Evolutionary conservation across 2,329 filamentous ascomycete species (phyloP).

Genomic region (Ceratocystis harringtonii): DNA sequence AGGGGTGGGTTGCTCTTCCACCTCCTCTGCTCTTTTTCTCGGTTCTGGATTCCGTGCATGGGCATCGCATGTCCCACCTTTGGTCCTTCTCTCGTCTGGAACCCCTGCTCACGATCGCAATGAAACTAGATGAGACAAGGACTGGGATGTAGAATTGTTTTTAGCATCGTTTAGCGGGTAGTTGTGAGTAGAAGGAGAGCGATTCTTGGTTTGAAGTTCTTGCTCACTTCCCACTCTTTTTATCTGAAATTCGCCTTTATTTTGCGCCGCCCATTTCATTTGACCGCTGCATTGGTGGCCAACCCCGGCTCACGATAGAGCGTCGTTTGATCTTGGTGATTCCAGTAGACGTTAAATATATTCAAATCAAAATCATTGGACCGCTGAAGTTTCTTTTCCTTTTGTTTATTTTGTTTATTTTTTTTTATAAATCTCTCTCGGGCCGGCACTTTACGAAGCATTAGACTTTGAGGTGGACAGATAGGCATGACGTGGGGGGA

Average conservation of each 20-base stretch:
- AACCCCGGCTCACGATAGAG: no score
- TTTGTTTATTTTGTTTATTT: neutral
- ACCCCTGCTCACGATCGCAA: neutral
- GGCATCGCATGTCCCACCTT: neutral
- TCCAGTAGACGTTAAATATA: no score
- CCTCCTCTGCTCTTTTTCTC: neutral
- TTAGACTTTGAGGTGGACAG: neutral
- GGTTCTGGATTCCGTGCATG: conserved; percentile 4
- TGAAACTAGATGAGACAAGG: conserved; percentile 4
- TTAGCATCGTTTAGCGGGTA: neutral
- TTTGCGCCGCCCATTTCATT: no score
- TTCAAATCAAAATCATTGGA: no score
- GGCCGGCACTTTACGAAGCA: neutral
- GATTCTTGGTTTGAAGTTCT: neutral
- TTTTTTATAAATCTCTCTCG: neutral
- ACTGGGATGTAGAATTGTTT: neutral
- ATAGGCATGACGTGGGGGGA: neutral
- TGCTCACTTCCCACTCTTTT: neutral
- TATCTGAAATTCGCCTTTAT: no score
- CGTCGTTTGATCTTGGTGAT: no score
- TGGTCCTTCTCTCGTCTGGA: neutral
- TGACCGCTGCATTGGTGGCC: neutral
- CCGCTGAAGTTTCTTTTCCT: no score
- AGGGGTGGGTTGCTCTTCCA: neutral
- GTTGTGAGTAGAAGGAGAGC: neutral